Evolutionary conservation across 306 rosid genomes (phyloP), one percentile per base, ranked within the genome.

Genomic region (Leucaena leucocephala): DNA sequence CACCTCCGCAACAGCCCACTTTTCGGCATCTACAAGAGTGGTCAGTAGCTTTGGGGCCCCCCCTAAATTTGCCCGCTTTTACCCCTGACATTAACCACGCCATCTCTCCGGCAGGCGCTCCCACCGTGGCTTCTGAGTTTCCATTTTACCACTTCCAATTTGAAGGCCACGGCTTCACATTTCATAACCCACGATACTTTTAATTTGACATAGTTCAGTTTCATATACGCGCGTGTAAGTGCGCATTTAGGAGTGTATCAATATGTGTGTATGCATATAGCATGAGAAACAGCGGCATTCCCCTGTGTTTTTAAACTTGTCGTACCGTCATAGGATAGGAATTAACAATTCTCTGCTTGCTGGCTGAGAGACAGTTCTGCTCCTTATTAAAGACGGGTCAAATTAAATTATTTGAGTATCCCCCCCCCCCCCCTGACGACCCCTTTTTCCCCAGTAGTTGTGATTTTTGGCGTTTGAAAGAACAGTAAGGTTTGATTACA

Each of bases 121-220:
- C 80, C 2, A 78, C 82, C 12, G 75, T 58, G 35, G 88, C 71
- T 34, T 59, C 80, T 45, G 86, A 84, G 6, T 82, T 82, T n/a
- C 88, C 87, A 45, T 87, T 86, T 82, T 91, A 78, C 10, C 84
- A 76, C 5, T 78, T 43, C 66, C 64, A 82, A 22, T 58, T 84
- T 17, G 91, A 85, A 5, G 45, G 10, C 58, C 81, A 87, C 61
- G 81, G 79, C 84, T 89, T 89, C 76, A 21, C 86, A 27, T 91
- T 89, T 79, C 82, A 76, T 58, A 57, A 78, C 74, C 63, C 83
- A 12, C 73, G 76, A 64, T 82, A 80, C 80, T 78, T 75, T 22
- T 75, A 4, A 16, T 22, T 34, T 13, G 33, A 0, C 40, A 12
- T 9, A 61, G 5, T 33, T 21, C 27, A 27, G 27, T 27, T 27